Evolutionary conservation across 192 early-diverging fungal species (phyloP), one percentile per base, ranked within the genome.

Genomic region (Bifiguratus adelaidae): DNA sequence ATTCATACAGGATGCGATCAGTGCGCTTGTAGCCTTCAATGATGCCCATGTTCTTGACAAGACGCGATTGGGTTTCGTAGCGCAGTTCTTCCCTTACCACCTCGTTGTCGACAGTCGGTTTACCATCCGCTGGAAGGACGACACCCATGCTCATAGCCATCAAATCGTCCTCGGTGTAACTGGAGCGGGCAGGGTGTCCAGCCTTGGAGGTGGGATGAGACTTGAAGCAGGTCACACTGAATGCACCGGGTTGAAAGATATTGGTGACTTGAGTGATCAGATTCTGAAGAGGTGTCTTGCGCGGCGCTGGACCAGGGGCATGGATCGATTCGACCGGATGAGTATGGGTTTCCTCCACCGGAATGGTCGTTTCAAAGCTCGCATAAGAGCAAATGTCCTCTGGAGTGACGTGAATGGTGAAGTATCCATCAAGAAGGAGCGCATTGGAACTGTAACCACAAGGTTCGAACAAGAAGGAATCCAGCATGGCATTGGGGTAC

Each of bases 311-410:
- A n/a, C n/a, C n/a, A n/a, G n/a, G n/a, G 46, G 77, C 65, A 44
- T 71, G 70, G 40, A 76, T 58, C 23, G 50, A 47, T 18, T 64
- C 61, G 38, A 56, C 52, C 26, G 42, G 45, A 23, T 47, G 9
- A 4, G 52, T 50, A 52, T 67, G 55, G 45, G 72, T 69, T 7
- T 67, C 56, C 19, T 73, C 65, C 26, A 83, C 63, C 6, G 89
- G 79, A 36, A 99, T 79, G 50, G 86, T 93, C 27, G 91, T 92
- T 61, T 99, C 95, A 65, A 96, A 95, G 29, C 89, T 92, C n/a
- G 95, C 95, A 55, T 99, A 99, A 16, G 95, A 99, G 82, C 91
- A 99, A 50, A 79, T 70, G n/a, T 78, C 83, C 62, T 99, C 95
- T 9, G 95, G 95, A 15, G 95, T 99, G 13, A 99, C 95, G 51